Conservation (phyloP, 2,329 filamentous ascomycete species). For the Paraphaeosphaeria sporulosa region DNA sequence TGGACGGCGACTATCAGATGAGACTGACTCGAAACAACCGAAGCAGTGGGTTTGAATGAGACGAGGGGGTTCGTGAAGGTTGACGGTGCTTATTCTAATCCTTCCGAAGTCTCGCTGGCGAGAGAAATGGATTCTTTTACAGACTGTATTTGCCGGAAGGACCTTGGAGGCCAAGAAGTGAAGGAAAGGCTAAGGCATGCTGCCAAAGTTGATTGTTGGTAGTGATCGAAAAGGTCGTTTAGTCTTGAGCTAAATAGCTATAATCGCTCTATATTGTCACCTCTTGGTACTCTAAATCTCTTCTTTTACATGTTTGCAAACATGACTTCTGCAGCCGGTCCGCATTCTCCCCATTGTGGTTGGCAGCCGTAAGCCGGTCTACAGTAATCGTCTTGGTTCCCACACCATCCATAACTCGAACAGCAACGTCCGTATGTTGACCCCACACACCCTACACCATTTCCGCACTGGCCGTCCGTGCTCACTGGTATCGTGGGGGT, state of each 20-base stretch:
- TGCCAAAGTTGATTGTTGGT: no score
- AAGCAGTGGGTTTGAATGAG: slow-evolving; percentile 22
- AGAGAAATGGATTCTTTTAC: neutral
- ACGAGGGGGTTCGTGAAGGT: slow-evolving; percentile 26
- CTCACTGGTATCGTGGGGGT: slow-evolving; percentile 34
- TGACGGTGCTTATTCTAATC: neutral
- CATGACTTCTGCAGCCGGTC: neutral
- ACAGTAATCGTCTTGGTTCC: slow-evolving; percentile 31
- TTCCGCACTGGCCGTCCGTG: slow-evolving; percentile 36
- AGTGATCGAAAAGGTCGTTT: no score
- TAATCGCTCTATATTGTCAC: no score
- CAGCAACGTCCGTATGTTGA: slow-evolving; percentile 37
- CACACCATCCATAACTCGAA: slow-evolving; percentile 37
- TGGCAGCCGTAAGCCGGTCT: slow-evolving; percentile 29
- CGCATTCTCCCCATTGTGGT: slow-evolving; percentile 32
- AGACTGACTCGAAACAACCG: slow-evolving; percentile 24
- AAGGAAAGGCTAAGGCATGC: no score
- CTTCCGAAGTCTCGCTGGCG: neutral
- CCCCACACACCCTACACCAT: slow-evolving; percentile 31
- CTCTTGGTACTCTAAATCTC: no score
- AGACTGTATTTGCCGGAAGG: no score
- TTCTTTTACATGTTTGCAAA: neutral
- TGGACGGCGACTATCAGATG: slow-evolving; percentile 23
- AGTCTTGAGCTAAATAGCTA: no score
- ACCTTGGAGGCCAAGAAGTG: no score